phyloP scores from a whole-genome alignment of 1,284 basidiomycete species.

The Leccinum pachyderme region DNA sequence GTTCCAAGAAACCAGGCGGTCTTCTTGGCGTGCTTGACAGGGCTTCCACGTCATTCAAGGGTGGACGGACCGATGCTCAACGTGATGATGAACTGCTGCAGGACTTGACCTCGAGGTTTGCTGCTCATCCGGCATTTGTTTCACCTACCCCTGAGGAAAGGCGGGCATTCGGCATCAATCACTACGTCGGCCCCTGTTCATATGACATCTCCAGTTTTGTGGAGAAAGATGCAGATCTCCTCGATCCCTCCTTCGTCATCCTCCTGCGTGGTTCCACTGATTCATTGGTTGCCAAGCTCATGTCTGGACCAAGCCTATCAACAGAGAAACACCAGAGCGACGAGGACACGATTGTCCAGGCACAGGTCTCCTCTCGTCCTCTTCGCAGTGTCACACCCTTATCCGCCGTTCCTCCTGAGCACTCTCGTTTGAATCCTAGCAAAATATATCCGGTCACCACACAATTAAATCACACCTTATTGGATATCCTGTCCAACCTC shows the following conservation, averaged over 20 bases:
- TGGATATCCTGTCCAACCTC: conserved; percentile 64
- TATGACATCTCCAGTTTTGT: conserved; percentile 80
- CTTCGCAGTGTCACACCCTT: conserved; percentile 56
- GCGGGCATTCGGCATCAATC: conserved; percentile 80
- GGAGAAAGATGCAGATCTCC: conserved; percentile 79
- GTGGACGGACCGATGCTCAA: conserved; percentile 70
- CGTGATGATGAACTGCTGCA: conserved; percentile 74
- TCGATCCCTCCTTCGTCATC: conserved; percentile 84
- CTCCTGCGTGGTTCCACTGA: conserved; percentile 75
- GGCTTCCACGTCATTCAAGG: conserved; percentile 68
- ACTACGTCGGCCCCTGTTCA: conserved; percentile 76
- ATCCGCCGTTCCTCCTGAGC: conserved; percentile 40
- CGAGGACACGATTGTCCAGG: conserved; percentile 82
- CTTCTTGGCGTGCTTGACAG: conserved; percentile 78
- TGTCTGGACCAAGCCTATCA: conserved; percentile 85
- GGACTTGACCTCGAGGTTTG: conserved; percentile 72
- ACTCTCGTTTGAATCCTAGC: conserved; percentile 56
- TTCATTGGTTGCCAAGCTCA: conserved; percentile 80
- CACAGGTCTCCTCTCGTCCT: conserved; percentile 80
- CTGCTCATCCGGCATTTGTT: conserved; percentile 75
- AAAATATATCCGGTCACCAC: conserved; percentile 82
- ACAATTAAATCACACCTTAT: conserved; percentile 79
- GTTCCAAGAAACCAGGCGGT: conserved; percentile 75
- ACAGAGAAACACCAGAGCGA: conserved; percentile 83
- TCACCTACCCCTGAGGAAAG: conserved; percentile 41